Percentiles rank a stretch among this genome's conserved stretches.
Evolutionary conservation across 1,284 basidiomycete genomes (phyloP).

Genomic region (Trichosporon faecale): DNA sequence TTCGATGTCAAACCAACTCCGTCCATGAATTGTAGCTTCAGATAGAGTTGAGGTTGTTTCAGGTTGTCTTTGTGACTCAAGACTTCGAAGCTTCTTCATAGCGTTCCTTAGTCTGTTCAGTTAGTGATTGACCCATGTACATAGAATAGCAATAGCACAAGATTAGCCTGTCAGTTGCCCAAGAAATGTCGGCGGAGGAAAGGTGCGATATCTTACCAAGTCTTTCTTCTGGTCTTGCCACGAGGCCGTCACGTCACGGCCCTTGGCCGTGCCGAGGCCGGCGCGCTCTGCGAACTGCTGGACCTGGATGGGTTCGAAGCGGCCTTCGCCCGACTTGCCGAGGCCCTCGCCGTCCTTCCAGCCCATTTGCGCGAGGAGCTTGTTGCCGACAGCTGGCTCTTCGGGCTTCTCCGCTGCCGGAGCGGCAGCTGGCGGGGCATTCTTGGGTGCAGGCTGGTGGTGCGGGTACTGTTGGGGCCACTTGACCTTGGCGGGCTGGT

Average conservation of each 20-base stretch:
- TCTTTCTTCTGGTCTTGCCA: conserved; percentile 11
- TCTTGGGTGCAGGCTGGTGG: conserved; percentile 5
- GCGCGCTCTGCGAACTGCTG: conserved; percentile 80
- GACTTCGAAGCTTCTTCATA: conserved; percentile 8
- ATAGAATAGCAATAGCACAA: background rate
- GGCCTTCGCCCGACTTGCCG: conserved; percentile 71
- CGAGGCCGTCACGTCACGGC: conserved; percentile 58
- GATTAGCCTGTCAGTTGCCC: conserved; percentile 2
- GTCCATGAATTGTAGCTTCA: background rate
- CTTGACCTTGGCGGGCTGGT: conserved; percentile 71
- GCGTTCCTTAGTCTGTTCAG: conserved; percentile 11
- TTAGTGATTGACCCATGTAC: background rate
- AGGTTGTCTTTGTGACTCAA: background rate
- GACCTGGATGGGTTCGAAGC: conserved; percentile 80
- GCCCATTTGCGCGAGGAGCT: conserved; percentile 90
- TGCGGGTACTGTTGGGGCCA: conserved; percentile 57
- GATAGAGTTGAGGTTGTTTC: background rate
- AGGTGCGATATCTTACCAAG: background rate
- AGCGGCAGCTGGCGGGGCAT: background rate
- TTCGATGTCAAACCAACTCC: background rate
- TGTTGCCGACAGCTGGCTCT: conserved; percentile 65
- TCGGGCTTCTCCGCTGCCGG: background rate
- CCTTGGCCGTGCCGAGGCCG: conserved; percentile 82
- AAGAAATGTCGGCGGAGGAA: background rate
- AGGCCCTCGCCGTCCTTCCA: conserved; percentile 87